phyloP scores from a whole-genome alignment of 202 grass and related monocot genomes.

The Elaeis oleifera region DNA sequence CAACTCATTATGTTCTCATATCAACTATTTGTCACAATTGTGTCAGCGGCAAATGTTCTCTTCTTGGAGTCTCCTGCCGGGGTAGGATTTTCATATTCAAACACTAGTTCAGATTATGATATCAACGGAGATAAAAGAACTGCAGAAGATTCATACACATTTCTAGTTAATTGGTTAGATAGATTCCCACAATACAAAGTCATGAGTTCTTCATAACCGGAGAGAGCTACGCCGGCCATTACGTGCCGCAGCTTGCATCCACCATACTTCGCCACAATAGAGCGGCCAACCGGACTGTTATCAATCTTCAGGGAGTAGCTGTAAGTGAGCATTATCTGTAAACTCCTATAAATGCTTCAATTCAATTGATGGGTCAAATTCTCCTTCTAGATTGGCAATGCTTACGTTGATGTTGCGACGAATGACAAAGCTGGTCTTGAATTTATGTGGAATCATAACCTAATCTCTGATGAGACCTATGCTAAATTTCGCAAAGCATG shows the following conservation, averaged over 20 bases:
- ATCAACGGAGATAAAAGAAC: constrained; percentile 23
- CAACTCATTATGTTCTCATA: too few relatives aligned
- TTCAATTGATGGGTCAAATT: background rate
- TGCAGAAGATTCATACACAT: constrained; percentile 38
- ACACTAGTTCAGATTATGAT: constrained; percentile 21
- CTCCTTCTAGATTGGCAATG: too few relatives aligned
- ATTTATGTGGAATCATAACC: too few relatives aligned
- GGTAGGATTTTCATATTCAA: constrained; percentile 69
- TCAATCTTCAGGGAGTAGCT: constrained; percentile 47
- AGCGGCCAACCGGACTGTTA: background rate
- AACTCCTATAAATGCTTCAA: background rate
- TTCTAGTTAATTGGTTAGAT: constrained; percentile 59
- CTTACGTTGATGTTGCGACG: too few relatives aligned
- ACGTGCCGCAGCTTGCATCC: constrained; percentile 50
- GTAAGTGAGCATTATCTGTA: constrained; percentile 27
- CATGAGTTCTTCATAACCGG: constrained; percentile 54
- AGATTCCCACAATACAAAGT: constrained; percentile 66
- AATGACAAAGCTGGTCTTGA: too few relatives aligned
- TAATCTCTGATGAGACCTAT: too few relatives aligned
- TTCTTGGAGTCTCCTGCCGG: constrained; percentile 70
- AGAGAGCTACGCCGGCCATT: constrained; percentile 75
- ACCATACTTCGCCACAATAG: constrained; percentile 21
- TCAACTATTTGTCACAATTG: too few relatives aligned
- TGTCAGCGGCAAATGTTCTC: constrained; percentile 58
- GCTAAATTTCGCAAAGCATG: too few relatives aligned